Percentiles rank a stretch among this genome's conserved stretches.
Evolutionary conservation across 2,329 filamentous ascomycete species (phyloP).

Genomic region (Colletotrichum liriopes): DNA sequence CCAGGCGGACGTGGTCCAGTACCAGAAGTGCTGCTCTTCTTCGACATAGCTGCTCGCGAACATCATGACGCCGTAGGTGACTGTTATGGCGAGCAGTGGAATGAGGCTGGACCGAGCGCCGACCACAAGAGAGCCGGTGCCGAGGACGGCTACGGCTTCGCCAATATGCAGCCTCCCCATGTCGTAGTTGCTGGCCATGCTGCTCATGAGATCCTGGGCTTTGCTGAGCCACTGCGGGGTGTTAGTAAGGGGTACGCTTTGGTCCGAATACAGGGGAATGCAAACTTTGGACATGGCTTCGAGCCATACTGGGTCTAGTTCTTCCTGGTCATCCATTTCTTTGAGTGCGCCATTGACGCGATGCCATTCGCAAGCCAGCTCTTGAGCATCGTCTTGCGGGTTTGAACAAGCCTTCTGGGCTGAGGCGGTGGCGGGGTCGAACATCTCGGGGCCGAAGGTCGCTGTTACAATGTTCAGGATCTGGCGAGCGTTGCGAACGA

Average conservation of each 20-base stretch:
- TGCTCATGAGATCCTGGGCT: conserved; percentile 87
- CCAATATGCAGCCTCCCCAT: conserved; percentile 72
- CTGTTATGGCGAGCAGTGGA: conserved; percentile 66
- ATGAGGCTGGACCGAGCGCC: conserved; percentile 47
- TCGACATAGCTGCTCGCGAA: conserved; percentile 98
- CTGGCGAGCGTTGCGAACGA: conserved; percentile 85
- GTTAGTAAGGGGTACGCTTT: neutral
- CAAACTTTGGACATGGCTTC: conserved; percentile 60
- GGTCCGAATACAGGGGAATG: neutral
- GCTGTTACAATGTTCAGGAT: conserved; percentile 83
- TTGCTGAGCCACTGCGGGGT: conserved; percentile 73
- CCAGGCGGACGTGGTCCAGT: conserved; percentile 87
- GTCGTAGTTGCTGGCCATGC: conserved; percentile 94
- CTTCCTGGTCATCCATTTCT: conserved; percentile 41
- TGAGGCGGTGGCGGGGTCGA: conserved; percentile 50
- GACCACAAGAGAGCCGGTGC: conserved; percentile 37
- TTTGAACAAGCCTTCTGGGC: conserved; percentile 48
- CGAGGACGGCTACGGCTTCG: conserved; percentile 52
- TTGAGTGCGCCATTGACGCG: conserved; percentile 47
- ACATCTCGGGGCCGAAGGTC: conserved; percentile 72
- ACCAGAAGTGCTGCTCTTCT: conserved; percentile 99
- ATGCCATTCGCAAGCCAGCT: conserved; percentile 81
- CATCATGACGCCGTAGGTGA: conserved; percentile 89
- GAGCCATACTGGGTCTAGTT: conserved; percentile 59
- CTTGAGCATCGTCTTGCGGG: conserved; percentile 65